These are phyloP conservation scores for Blastobotrys capitulatus DNA, from an alignment of 1,139 yeast genomes.

Conservation along the genomic window DNA sequence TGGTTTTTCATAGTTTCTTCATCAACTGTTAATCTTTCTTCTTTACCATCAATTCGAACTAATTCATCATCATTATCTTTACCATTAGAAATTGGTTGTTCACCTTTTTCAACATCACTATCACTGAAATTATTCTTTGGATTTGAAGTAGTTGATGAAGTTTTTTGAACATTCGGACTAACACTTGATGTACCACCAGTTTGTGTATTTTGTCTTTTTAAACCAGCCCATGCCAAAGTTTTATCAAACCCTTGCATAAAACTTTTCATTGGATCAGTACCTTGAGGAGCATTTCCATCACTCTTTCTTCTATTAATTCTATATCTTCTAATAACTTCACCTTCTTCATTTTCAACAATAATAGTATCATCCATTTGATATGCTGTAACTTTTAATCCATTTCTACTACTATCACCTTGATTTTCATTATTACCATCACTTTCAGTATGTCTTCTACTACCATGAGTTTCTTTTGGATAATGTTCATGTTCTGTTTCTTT, in stretches of 20 bases:
- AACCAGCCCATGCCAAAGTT: slow-evolving; percentile 28
- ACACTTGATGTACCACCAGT: neutral
- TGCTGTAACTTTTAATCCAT: slow-evolving; percentile 41
- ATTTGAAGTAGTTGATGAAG: neutral
- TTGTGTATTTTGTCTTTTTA: slow-evolving; percentile 12
- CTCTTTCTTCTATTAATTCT: slow-evolving; percentile 47
- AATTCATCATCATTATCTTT: slow-evolving; percentile 21
- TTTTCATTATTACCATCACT: neutral
- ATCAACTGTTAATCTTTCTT: slow-evolving; percentile 16
- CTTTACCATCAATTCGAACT: slow-evolving; percentile 20
- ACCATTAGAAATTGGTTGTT: neutral
- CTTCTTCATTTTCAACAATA: slow-evolving; percentile 84
- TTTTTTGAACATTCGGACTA: slow-evolving; percentile 3
- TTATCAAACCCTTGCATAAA: slow-evolving; percentile 18
- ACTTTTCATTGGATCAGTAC: neutral
- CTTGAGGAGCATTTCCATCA: slow-evolving; percentile 6
- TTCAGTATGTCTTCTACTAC: neutral
- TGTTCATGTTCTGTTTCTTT: slow-evolving; percentile 1
- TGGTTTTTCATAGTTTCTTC: slow-evolving; percentile 23
- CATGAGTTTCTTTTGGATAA: neutral
- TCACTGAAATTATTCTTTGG: neutral
- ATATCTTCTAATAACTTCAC: slow-evolving; percentile 83
- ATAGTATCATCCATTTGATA: slow-evolving; percentile 65
- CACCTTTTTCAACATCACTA: slow-evolving; percentile 24
- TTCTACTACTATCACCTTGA: neutral